Evolutionary conservation across 1,139 yeast genomes (phyloP), one percentile per base, ranked within the genome.

Genomic region (Geotrichum reessii): DNA sequence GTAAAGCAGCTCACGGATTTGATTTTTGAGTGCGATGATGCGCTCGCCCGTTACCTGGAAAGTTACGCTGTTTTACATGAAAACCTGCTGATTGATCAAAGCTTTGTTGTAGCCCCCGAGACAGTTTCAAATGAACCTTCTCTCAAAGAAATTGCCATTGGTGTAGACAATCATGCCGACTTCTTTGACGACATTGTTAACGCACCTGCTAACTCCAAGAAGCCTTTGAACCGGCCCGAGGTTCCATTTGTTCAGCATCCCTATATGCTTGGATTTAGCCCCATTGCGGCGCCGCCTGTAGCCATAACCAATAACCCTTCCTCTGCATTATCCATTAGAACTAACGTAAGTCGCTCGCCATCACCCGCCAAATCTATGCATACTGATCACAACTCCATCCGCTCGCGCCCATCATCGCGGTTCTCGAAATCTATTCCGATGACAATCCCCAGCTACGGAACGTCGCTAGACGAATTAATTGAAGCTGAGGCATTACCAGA

Each of bases 11-110:
- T 93, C 65, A 87, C 86, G 69, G 86, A 88, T 69, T 76, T 90
- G 64, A 85, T 91, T 58, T 76, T 90, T 64, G 97, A 92, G 71
- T 80, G 89, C 71, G 98, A 93, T 71, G 83, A 89, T 56, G 97
- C 97, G 12, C 77, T 92, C 78, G 83, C 90, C 62, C 83, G 91
- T 56, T 97, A 92, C 72, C 76, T 93, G 61, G 95, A 88, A 67
- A 90, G 91, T 70, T 92, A 87, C 69, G 86, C 97, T 6, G 87
- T 93, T 47, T 87, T 91, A 79, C 82, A 85, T 60, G 98, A 93
- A 71, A 88, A 88, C 47, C 78, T 88, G 62, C 80, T 89, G 33
- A 81, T 93, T 76, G 91, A 92, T 67, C 81, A 89, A 24, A 98
- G 97, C 31, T 87, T 91, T 47, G 83, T 88, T 61, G 79, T 92